Evolutionary conservation across 139 green algal species (phyloP), one percentile per base, ranked within the genome.

Genomic region (Ulvella scutata): DNA sequence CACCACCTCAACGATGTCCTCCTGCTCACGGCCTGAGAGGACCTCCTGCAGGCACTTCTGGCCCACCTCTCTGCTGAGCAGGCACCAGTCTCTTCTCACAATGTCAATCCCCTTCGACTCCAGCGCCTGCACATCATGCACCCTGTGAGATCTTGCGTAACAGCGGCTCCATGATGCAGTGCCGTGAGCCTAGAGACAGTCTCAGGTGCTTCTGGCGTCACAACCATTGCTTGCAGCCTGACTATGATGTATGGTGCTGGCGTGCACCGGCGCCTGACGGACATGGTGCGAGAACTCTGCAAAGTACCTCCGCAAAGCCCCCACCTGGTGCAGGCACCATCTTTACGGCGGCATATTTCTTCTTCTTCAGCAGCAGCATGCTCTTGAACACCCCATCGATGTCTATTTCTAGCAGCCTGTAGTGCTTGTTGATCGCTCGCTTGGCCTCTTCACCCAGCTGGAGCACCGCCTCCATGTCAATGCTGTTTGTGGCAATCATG

Each of bases 321-420:
- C 83, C 85, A 38, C 87, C 80, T 35, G 75, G 38, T 43, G 31
- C 74, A 3, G 51, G 75, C 76, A 92, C 87, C 37, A 98, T 74
- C 86, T 94, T 95, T 28, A 98, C 75, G 26, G 89, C 90, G 3
- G 94, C 94, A 79, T 99, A 99, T 87, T 99, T 99, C 81, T 99
- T 99, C 91, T 99, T 98, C 88, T 98, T 99, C 4, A 99, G 90
- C 82, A 99, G 88, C 81, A 98, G 85, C 89, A 98, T 96, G 78
- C 86, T 85, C 78, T 90, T 87, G 86, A 91, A 99, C 43, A 98
- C 78, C 60, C 88, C 95, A 74, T 98, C 95, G 78, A 97, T 87
- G 83, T 98, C 95, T 74, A 98, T 96, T 83, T 98, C 93, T 73
- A 98, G 87, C 80, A 96, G 81, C 38, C 85, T 84, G 87, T 97